Evolutionary conservation across 345 rosid species (phyloP).

Genomic region (Turritis glabra): DNA sequence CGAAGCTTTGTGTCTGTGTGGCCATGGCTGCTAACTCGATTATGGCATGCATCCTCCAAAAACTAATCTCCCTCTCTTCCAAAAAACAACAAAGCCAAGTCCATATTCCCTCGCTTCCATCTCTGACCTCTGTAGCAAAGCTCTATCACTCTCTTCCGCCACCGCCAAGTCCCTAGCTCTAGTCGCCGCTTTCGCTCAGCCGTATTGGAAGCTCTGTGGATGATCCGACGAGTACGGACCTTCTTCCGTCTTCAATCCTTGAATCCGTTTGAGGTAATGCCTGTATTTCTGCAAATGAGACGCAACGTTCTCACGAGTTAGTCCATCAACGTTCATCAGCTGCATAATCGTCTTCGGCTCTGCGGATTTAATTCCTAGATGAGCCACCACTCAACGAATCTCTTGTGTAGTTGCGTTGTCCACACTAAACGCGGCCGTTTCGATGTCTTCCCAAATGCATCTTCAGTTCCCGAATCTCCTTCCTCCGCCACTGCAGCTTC

Average conservation of each 20-base stretch:
- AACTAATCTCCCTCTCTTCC: no score
- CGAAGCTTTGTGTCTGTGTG: no score
- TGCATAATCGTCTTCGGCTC: slow-evolving; percentile 98
- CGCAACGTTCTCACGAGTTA: slow-evolving; percentile 94
- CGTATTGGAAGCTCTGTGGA: slow-evolving; percentile 58
- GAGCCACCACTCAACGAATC: slow-evolving; percentile 88
- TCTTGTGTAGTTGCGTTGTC: slow-evolving; percentile 90
- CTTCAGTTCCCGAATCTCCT: slow-evolving; percentile 68
- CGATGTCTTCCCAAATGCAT: slow-evolving; percentile 53
- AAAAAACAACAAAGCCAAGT: no score
- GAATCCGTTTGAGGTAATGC: slow-evolving; percentile 78
- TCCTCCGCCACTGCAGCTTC: slow-evolving; percentile 40
- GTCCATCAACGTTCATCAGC: slow-evolving; percentile 87
- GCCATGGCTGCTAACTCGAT: no score
- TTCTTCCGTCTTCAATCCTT: slow-evolving; percentile 55
- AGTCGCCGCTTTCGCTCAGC: no score
- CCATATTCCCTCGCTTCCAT: no score
- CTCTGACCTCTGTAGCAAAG: no score
- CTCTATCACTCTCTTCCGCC: no score
- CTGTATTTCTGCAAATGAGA: slow-evolving; percentile 89
- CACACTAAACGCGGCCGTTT: slow-evolving; percentile 82
- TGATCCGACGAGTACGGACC: slow-evolving; percentile 65
- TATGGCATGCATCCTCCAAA: no score
- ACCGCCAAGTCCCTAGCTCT: no score
- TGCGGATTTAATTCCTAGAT: slow-evolving; percentile 76